Base-by-base conservation (phyloP, 441 rosid species). In the Euphorbia celastroides region DNA sequence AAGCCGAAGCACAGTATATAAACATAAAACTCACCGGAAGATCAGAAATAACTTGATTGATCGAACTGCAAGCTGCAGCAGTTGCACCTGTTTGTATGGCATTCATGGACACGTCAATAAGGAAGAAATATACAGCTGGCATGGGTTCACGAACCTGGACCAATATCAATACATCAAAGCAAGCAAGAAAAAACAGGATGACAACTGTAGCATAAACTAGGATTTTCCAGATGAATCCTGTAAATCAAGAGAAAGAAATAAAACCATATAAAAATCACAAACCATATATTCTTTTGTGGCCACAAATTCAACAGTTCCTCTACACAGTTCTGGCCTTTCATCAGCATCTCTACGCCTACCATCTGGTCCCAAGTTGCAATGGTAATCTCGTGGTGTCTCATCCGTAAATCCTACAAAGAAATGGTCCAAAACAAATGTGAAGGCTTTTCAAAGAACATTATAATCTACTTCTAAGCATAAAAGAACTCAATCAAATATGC, bases 331-430 rank as follows among this genome's bases (percentile, higher is more conserved):
- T 57, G 97, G 96, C 81, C 98, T 93, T 70, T 93, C 96, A 80
- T 93, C 93, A 75, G 90, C 96, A 81, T 93, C 98, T 79, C 97
- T 87, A 54, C 95, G 97, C 68, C 97, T 83, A 67, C 98, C 98
- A 86, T 93, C 94, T 46, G 97, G 98, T 75, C 97, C 96, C 68
- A 93, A 86, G 78, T 93, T 93, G 87, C 97, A 93, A 70, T 87
- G 96, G 71, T 93, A 93, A 74, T 88, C 98, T 62, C 89, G 93
- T 23, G 97, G 97, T 66, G 96, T 90, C 64, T 87, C 96, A 65
- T 90, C 96, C 30, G 88, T 86, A 78, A 86, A 93, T 65, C 97
- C 98, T 93, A 81, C 36, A 65, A 73, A 70, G 60, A 70, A 66
- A 61, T 36, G 51, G 36, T 57, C 34, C 48, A 67, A 38, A 36